Evolutionary conservation across 768 basidiomycete genomes (phyloP).

Genomic region (Boletales sp.): DNA sequence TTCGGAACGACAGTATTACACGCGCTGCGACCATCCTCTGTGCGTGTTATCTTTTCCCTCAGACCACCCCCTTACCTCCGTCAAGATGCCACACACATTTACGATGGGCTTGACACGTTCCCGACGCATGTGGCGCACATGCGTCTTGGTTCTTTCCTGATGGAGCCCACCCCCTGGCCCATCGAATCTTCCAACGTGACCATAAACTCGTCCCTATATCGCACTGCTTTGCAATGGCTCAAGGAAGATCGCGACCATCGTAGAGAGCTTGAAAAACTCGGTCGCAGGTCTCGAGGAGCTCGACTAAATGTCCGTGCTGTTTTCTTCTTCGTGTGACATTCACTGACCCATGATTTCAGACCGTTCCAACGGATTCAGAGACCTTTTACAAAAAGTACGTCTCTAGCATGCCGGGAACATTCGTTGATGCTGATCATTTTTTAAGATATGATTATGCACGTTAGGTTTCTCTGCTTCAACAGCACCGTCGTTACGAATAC

Average conservation of each 20-base stretch:
- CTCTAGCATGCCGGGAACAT: not conserved
- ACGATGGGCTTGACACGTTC: constrained; percentile 87
- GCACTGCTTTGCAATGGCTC: constrained; percentile 82
- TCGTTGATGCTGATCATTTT: constrained; percentile 4
- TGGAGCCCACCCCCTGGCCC: constrained; percentile 70
- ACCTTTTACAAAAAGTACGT: constrained; percentile 81
- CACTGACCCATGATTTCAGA: constrained; percentile 32
- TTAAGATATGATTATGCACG: constrained; percentile 49
- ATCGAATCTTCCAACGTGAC: constrained; percentile 31
- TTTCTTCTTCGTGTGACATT: not conserved
- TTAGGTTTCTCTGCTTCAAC: constrained; percentile 30
- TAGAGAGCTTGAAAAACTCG: constrained; percentile 51
- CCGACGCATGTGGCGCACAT: constrained; percentile 94
- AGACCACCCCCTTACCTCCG: constrained; percentile 3
- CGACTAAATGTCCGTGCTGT: constrained; percentile 46
- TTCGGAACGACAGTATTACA: constrained; percentile 73
- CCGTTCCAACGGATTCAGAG: constrained; percentile 71
- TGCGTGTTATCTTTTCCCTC: constrained; percentile 30
- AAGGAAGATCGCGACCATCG: constrained; percentile 74
- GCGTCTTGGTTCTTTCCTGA: constrained; percentile 74
- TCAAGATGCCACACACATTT: constrained; percentile 94
- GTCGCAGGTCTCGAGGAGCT: constrained; percentile 60
- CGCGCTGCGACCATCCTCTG: constrained; percentile 89
- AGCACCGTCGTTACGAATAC: constrained; percentile 5
- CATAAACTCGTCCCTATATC: constrained; percentile 46